Conservation (phyloP, 441 rosid genomes). For the Dalechampia spathulata region DNA sequence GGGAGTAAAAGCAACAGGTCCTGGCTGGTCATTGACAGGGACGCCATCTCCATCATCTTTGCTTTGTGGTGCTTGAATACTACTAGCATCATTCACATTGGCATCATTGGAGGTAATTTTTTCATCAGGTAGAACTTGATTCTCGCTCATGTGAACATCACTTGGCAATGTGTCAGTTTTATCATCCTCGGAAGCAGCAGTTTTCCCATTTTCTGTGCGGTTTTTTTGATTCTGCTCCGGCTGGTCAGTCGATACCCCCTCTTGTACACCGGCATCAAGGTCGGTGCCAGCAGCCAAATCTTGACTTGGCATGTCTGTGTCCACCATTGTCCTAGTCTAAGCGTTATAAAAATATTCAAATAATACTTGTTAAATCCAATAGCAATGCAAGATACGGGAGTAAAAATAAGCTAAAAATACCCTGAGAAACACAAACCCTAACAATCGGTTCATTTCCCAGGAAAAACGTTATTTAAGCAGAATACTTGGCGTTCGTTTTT, state of each 20-base stretch:
- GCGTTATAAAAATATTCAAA: too few relatives aligned
- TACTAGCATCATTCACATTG: constrained; percentile 2
- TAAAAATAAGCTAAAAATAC: too few relatives aligned
- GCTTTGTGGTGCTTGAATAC: constrained; percentile 19
- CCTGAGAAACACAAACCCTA: too few relatives aligned
- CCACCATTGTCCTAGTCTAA: too few relatives aligned
- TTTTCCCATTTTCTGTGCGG: constrained; percentile 24
- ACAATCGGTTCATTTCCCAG: too few relatives aligned
- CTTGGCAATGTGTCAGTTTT: constrained; percentile 30
- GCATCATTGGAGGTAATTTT: constrained; percentile 9
- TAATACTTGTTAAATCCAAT: too few relatives aligned
- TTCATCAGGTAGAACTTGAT: constrained; percentile 19
- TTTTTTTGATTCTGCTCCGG: too few relatives aligned
- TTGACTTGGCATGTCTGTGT: constrained; percentile 41
- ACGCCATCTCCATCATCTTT: constrained; percentile 13
- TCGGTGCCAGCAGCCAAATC: constrained; percentile 29
- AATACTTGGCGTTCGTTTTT: too few relatives aligned
- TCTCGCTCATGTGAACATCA: constrained; percentile 40
- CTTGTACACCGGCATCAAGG: neutral
- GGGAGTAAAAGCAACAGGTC: constrained; percentile 13
- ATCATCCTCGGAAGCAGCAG: constrained; percentile 13
- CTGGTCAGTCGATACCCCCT: too few relatives aligned
- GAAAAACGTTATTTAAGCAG: too few relatives aligned
- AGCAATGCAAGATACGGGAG: too few relatives aligned
- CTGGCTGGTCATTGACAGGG: constrained; percentile 13